Evolutionary conservation across 2,329 filamentous ascomycete species (phyloP).

Genomic region (Fusarium scirpi): DNA sequence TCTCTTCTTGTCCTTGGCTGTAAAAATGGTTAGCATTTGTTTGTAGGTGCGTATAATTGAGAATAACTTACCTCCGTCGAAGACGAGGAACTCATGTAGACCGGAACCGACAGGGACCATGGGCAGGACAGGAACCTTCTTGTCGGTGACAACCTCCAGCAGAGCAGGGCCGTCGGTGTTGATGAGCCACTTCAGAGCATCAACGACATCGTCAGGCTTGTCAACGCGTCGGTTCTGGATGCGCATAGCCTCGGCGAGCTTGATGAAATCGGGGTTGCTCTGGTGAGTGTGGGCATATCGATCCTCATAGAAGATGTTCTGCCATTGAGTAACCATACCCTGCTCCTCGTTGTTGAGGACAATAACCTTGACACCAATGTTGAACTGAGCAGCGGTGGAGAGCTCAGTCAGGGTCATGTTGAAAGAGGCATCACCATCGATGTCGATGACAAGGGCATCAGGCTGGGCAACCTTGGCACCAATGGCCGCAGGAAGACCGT

Average conservation of each 20-base stretch:
- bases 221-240: slow-evolving; percentile 78
- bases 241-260: slow-evolving; percentile 91
- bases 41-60: background rate
- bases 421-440: slow-evolving; percentile 98
- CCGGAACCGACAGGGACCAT: slow-evolving; percentile 93
- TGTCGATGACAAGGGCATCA: slow-evolving; percentile 90
- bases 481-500: slow-evolving; percentile 92
- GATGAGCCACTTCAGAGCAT: slow-evolving; percentile 88
- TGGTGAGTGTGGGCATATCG: slow-evolving; percentile 94
- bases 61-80: slow-evolving; percentile 50
- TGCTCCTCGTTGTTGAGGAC: slow-evolving; percentile 97
- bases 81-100: slow-evolving; percentile 86
- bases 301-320: slow-evolving; percentile 96
- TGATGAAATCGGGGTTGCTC: slow-evolving; percentile 94
- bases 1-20: slow-evolving; percentile 76
- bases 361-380: slow-evolving; percentile 95
- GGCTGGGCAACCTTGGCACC: slow-evolving; percentile 86
- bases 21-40: slow-evolving; percentile 52
- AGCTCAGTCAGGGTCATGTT: slow-evolving; percentile 98
- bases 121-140: slow-evolving; percentile 92
- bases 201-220: slow-evolving; percentile 81
- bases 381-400: slow-evolving; percentile 92
- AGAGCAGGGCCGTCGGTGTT: slow-evolving; percentile 90
- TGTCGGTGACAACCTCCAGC: slow-evolving; percentile 91
- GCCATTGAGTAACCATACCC: slow-evolving; percentile 99